Conservation (phyloP, 805 yeast species). For the Metschnikowia orientalis region DNA sequence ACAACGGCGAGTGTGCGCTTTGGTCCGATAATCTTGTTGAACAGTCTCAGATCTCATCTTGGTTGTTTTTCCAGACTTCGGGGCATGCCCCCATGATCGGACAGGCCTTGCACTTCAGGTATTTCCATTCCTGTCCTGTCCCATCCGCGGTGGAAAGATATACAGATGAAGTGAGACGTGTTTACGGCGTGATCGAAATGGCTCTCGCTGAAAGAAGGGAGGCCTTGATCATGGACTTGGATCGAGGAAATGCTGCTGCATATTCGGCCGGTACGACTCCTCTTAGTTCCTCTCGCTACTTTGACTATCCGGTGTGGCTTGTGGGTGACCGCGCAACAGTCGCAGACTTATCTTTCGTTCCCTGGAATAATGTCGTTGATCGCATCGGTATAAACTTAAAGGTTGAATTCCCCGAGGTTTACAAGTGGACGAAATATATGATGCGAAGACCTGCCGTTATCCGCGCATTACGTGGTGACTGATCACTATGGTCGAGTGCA, state of each 20-base stretch:
- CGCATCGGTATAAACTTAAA: conserved; percentile 85
- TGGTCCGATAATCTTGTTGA: conserved; percentile 78
- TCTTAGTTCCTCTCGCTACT: conserved; percentile 74
- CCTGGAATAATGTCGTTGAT: conserved; percentile 96
- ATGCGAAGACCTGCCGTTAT: conserved; percentile 92
- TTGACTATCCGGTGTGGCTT: conserved; percentile 92
- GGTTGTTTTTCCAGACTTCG: conserved; percentile 93
- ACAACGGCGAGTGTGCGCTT: conserved; percentile 63
- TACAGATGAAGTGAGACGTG: conserved; percentile 87
- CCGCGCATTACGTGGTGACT: conserved; percentile 76
- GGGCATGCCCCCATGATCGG: conserved; percentile 99
- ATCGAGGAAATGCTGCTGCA: conserved; percentile 80
- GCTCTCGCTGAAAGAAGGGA: conserved; percentile 91
- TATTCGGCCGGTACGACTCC: conserved; percentile 88
- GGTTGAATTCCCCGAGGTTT: conserved; percentile 89
- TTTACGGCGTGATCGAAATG: conserved; percentile 92
- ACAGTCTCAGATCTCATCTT: conserved; percentile 77
- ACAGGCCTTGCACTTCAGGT: conserved; percentile 90
- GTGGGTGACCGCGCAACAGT: conserved; percentile 79
- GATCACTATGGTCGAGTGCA: too few relatives aligned
- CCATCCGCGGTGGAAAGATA: conserved; percentile 89
- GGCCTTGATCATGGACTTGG: conserved; percentile 83
- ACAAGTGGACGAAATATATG: conserved; percentile 93
- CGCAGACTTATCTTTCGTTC: conserved; percentile 89
- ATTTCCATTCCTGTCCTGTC: conserved; percentile 80